Conservation (phyloP, 2,329 filamentous ascomycete genomes). For the Ceratocystis cubensis region DNA sequence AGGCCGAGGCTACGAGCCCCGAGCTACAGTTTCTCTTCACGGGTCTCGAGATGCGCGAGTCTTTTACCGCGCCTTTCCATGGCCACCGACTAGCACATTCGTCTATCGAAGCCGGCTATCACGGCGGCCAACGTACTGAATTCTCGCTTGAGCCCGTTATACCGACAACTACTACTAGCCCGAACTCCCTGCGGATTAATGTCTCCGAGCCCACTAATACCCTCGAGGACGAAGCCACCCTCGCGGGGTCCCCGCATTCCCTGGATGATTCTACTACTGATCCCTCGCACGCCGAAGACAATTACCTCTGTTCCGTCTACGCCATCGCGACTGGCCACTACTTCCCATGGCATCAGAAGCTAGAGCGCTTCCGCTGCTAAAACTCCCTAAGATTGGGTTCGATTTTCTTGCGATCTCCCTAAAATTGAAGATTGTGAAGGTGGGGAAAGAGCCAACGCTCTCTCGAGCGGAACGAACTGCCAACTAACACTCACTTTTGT, state of each 20-base stretch:
- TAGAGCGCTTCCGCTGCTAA: not conserved
- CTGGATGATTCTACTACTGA: too few relatives aligned
- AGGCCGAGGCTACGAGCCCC: constrained; percentile 29
- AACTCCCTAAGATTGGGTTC: not conserved
- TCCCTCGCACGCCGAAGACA: too few relatives aligned
- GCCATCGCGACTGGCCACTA: constrained; percentile 12
- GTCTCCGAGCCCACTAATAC: too few relatives aligned
- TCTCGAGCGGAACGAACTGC: too few relatives aligned
- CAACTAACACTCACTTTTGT: not conserved
- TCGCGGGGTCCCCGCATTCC: too few relatives aligned
- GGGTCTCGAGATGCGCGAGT: constrained; percentile 41
- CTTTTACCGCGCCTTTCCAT: constrained; percentile 27
- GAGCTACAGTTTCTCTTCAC: constrained; percentile 33
- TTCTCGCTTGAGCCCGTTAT: constrained; percentile 33
- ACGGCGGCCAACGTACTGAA: constrained; percentile 40
- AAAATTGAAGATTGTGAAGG: not conserved
- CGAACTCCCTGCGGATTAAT: too few relatives aligned
- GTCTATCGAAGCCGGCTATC: constrained; percentile 39
- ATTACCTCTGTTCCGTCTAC: constrained; percentile 11
- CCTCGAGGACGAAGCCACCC: too few relatives aligned
- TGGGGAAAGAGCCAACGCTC: too few relatives aligned
- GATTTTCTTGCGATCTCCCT: not conserved
- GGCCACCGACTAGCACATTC: constrained; percentile 39
- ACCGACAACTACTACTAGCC: not conserved
- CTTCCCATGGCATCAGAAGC: constrained; percentile 14